A percentile compares a stretch with the other conserved stretches of the same genome.
Conservation (phyloP, 352 stramenopile species). For the Phytopythium aichiense region DNA sequence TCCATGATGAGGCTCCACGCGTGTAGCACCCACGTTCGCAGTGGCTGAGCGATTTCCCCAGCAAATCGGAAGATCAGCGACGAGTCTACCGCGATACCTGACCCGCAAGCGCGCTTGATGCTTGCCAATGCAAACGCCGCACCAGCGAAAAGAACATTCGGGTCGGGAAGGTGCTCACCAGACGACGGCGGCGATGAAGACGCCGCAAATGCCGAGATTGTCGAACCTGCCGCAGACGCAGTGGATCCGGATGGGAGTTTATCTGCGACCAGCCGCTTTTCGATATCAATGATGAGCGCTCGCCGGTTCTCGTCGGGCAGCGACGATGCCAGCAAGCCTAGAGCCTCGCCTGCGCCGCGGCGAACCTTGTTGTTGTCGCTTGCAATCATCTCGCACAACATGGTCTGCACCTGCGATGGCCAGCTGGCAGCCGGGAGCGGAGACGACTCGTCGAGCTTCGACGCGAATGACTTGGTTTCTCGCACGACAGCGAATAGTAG, state of each 20-base stretch:
- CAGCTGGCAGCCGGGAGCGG: conserved; percentile 34
- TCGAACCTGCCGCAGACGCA: conserved; percentile 4
- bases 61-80: conserved; percentile 70
- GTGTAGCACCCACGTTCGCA: conserved; percentile 84
- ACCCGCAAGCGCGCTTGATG: conserved; percentile 78
- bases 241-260: conserved; percentile 38
- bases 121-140: conserved; percentile 73
- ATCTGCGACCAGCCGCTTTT: conserved; percentile 61
- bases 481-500: conserved; percentile 64
- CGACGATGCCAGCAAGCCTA: conserved; percentile 59
- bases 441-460: conserved; percentile 8
- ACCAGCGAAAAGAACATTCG: conserved; percentile 49
- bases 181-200: conserved; percentile 9
- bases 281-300: conserved; percentile 57
- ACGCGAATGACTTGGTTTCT: conserved; percentile 32
- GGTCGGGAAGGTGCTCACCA: conserved; percentile 26
- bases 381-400: conserved; percentile 76
- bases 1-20: conserved; percentile 83
- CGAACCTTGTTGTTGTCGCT: conserved; percentile 62
- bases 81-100: conserved; percentile 69
- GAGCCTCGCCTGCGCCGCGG: conserved; percentile 63
- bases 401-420: conserved; percentile 72
- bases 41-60: conserved; percentile 57
- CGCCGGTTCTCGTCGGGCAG: conserved; percentile 45
- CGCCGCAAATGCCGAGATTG: neutral